Conservation (phyloP, 352 stramenopile species). For the Blastocystis sp. region DNA sequence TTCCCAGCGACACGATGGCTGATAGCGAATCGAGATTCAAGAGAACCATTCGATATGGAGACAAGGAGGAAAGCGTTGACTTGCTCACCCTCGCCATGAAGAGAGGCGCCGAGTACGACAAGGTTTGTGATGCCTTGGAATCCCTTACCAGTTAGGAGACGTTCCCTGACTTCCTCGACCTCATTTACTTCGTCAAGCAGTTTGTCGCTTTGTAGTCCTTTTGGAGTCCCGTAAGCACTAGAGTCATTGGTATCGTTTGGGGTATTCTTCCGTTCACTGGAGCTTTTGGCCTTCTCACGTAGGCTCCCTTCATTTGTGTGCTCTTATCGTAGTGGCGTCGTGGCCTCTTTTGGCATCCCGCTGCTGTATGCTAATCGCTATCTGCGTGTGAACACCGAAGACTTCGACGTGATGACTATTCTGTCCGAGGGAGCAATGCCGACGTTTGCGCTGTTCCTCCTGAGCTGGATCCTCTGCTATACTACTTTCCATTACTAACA, state of each 20-base stretch:
- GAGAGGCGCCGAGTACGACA: constrained; percentile 47
- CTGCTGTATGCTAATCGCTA: constrained; percentile 57
- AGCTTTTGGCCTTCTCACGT: constrained; percentile 39
- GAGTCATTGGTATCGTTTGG: constrained; percentile 46
- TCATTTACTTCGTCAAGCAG: constrained; percentile 66
- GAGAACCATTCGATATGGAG: constrained; percentile 4
- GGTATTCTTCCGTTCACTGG: constrained; percentile 56
- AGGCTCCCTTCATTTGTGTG: not conserved
- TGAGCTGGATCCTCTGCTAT: constrained; percentile 53
- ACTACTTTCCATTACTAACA: constrained; percentile 57
- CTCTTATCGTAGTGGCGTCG: constrained; percentile 31
- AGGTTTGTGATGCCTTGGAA: not conserved
- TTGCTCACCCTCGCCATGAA: constrained; percentile 59
- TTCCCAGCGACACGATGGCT: constrained; percentile 13
- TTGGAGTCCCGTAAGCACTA: not conserved
- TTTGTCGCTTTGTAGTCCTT: constrained; percentile 40
- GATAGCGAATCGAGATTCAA: constrained; percentile 34
- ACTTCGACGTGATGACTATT: constrained; percentile 62
- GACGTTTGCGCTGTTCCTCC: constrained; percentile 24
- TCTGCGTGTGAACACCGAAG: constrained; percentile 27
- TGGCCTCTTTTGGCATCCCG: constrained; percentile 19
- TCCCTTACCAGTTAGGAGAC: not conserved
- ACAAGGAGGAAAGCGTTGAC: constrained; percentile 62
- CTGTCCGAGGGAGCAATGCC: constrained; percentile 45
- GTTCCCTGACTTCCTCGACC: constrained; percentile 61